Evolutionary conservation across 805 yeast genomes (phyloP), one percentile per base, ranked within the genome.

Genomic region (Barnettozyma siamensis): DNA sequence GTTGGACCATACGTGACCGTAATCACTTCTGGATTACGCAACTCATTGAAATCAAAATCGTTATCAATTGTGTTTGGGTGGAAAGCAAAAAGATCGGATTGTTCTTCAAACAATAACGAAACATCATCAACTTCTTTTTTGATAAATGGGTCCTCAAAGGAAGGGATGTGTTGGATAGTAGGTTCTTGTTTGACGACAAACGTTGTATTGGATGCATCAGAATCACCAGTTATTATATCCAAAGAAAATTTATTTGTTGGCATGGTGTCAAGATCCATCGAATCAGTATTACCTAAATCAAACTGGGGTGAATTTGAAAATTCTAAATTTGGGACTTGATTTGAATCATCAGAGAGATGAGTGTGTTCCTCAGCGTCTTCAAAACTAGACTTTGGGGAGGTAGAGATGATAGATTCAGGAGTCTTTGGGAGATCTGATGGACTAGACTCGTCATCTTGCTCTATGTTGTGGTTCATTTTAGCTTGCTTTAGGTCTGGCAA

Each of bases 1-100:
- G 5, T 5, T 26, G 7, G 21, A 19, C n/a, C 35, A 26, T 20
- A 26, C 17, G 44, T 40, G 48, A 41, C 50, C 45, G 67, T 60
- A 62, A 65, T 63, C 70, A 53, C 70, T 58, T 60, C 70, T 65
- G 70, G 69, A 65, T 65, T 63, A 63, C 70, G 69, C 70, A 65
- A 64, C 64, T 63, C 65, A 57, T 61, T 67, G 55, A 63, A 59
- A 42, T 51, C 66, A 51, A 52, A 57, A 45, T 62, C 59, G 53
- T 55, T 55, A 49, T 60, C 64, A 46, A 39, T 41, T 44, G 53
- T 34, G 35, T 43, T 43, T 9, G 43, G 48, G 36, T 48, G 54
- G 35, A 44, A 49, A 35, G 52, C 56, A 30, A 44, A 54, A 28
- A 47, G 36, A 13, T n/a, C 41, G 28, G 47, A 13, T 34, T 46